These are phyloP conservation scores for Hypoxylon sp. DNA, from an alignment of 2,329 filamentous ascomycete genomes.

Conservation along the genomic window DNA sequence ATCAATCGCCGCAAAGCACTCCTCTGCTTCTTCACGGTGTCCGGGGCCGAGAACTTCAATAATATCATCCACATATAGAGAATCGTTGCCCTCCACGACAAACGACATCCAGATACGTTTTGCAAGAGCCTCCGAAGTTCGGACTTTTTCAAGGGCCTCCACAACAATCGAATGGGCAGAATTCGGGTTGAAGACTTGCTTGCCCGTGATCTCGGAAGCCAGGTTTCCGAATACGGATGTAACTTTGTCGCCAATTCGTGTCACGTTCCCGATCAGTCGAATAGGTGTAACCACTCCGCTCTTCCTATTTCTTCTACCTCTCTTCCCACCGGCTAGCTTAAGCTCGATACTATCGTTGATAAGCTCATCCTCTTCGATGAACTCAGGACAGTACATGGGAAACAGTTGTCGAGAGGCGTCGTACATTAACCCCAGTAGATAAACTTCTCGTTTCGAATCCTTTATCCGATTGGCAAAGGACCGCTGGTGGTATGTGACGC, in stretches of 20 bases:
- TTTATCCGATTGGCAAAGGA: conserved; percentile 88
- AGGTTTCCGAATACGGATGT: conserved; percentile 94
- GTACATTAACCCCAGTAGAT: conserved; percentile 85
- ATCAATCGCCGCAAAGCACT: conserved; percentile 85
- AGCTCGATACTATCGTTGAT: conserved; percentile 88
- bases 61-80: conserved; percentile 84
- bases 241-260: conserved; percentile 90
- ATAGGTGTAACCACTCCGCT: conserved; percentile 80
- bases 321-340: conserved; percentile 70
- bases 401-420: conserved; percentile 91
- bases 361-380: conserved; percentile 89
- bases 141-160: conserved; percentile 86
- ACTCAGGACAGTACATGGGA: conserved; percentile 91
- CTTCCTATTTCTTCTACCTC: conserved; percentile 57
- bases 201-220: conserved; percentile 94
- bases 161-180: conserved; percentile 91
- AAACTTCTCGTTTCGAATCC: conserved; percentile 88
- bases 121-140: conserved; percentile 91
- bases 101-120: conserved; percentile 98
- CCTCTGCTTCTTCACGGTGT: conserved; percentile 82
- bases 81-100: conserved; percentile 88
- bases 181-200: conserved; percentile 93
- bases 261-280: conserved; percentile 80
- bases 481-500: conserved; percentile 86
- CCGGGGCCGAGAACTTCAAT: conserved; percentile 85